phyloP scores from a whole-genome alignment of 2,329 filamentous ascomycete genomes.

The Orbilia javanica region DNA sequence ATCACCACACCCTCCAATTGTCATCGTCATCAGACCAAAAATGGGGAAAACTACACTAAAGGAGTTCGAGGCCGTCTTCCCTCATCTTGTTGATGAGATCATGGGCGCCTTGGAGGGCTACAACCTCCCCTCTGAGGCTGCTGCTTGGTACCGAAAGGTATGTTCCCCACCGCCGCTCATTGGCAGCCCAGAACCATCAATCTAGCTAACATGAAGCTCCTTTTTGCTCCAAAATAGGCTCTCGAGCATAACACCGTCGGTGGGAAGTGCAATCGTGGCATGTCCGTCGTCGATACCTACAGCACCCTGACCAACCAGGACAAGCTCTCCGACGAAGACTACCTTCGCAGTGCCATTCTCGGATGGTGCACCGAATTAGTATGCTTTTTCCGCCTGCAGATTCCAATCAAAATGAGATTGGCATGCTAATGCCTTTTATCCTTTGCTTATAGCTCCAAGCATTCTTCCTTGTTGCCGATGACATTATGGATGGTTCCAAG shows the following conservation, averaged over 20 bases:
- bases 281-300: constrained; percentile 94
- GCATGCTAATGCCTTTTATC: neutral
- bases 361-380: constrained; percentile 96
- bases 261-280: constrained; percentile 98
- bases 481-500: constrained; percentile 97
- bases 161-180: constrained; percentile 59
- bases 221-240: constrained; percentile 70
- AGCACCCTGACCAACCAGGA: constrained; percentile 79
- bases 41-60: constrained; percentile 76
- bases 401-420: neutral
- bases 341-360: constrained; percentile 86
- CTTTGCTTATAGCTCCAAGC: constrained; percentile 76
- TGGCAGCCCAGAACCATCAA: neutral
- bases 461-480: constrained; percentile 98
- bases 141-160: constrained; percentile 89
- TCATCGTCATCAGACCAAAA: constrained; percentile 21
- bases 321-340: constrained; percentile 82
- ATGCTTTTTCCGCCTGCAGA: constrained; percentile 4
- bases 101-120: constrained; percentile 82
- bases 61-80: constrained; percentile 92
- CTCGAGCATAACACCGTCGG: constrained; percentile 88
- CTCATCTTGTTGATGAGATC: constrained; percentile 82
- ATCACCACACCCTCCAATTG: constrained; percentile 9
- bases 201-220: constrained; percentile 36
- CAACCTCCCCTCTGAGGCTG: constrained; percentile 82